Conservation (phyloP, 2,329 filamentous ascomycete species). For the Penicillium oxalicum region DNA sequence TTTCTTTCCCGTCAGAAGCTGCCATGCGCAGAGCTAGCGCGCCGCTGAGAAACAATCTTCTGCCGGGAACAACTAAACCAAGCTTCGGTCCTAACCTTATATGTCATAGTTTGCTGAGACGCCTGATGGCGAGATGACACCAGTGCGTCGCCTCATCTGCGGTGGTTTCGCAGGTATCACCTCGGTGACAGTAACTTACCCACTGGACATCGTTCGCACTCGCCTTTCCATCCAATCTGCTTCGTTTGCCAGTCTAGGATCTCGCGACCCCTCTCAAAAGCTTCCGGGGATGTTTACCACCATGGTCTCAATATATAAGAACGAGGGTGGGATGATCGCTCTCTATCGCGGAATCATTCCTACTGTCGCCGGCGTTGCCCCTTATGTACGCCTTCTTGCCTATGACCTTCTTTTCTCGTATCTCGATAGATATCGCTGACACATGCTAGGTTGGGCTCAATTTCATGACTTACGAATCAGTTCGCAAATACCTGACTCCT, state of each 20-base stretch:
- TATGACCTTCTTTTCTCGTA: background rate
- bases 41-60: background rate
- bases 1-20: too few species aligned
- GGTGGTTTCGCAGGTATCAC: slow-evolving; percentile 91
- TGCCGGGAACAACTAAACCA: background rate
- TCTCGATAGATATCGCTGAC: slow-evolving; percentile 6
- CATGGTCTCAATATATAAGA: slow-evolving; percentile 76
- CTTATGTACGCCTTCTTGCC: slow-evolving; percentile 59
- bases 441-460: slow-evolving; percentile 74
- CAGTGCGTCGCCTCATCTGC: slow-evolving; percentile 73
- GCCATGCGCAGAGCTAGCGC: too few species aligned
- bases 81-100: slow-evolving; percentile 10
- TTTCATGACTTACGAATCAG: slow-evolving; percentile 96
- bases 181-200: slow-evolving; percentile 91
- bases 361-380: slow-evolving; percentile 89
- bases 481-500: slow-evolving; percentile 74
- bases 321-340: slow-evolving; percentile 75
- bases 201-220: slow-evolving; percentile 94
- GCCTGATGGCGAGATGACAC: slow-evolving; percentile 66
- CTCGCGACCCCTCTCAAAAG: slow-evolving; percentile 52
- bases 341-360: slow-evolving; percentile 94
- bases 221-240: slow-evolving; percentile 93
- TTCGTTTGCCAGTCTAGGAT: slow-evolving; percentile 75
- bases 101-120: slow-evolving; percentile 64
- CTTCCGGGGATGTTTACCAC: slow-evolving; percentile 91